Evolutionary conservation across 176 grass and related monocot genomes (phyloP), one percentile per base, ranked within the genome.

Genomic region (Paspalum vaginatum): DNA sequence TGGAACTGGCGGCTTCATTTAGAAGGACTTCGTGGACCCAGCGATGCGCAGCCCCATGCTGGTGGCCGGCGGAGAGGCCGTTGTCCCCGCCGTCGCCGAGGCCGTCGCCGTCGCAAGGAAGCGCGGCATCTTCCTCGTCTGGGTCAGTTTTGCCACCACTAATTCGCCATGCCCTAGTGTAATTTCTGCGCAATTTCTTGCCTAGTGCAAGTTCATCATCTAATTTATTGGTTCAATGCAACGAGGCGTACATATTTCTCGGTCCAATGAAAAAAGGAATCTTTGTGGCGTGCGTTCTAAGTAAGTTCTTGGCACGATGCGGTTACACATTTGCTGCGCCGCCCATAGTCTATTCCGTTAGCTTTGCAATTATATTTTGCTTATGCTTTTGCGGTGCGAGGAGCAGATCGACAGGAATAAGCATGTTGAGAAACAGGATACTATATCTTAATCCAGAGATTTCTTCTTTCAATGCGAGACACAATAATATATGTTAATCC

Each of bases 1-100:
- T 12, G 46, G 15, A 7, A 50, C 60, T 75, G 7, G 75, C 25
- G 17, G 25, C 75, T 32, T 22, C 43, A 61, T 87, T 5, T 72
- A 93, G 91, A 93, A 90, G 40, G 91, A 93, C 81, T 90, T 93
- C 21, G 54, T 93, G 51, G 65, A 79, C 85, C 88, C 91, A 13
- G 85, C 86, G 81, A 90, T 78, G 78, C n/a, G 82, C 59, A 90
- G 85, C 82, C 72, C 84, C 27, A 54, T 84, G 81, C 55, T 91
- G 44, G 78, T 88, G 24, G 78, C 69, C 7, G 87, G 84, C 17
- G 93, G 79, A 11, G 72, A 88, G 45, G 89, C 74, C 3, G 44
- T 92, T 44, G 72, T 88, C 17, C 83, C 88, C 17, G 5, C 77
- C 50, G 88, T 97, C 6, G 65, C 83, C 1, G 81, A 84, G 61